Conservation (phyloP, 345 rosid species). For the Eucalyptus dawsonii region DNA sequence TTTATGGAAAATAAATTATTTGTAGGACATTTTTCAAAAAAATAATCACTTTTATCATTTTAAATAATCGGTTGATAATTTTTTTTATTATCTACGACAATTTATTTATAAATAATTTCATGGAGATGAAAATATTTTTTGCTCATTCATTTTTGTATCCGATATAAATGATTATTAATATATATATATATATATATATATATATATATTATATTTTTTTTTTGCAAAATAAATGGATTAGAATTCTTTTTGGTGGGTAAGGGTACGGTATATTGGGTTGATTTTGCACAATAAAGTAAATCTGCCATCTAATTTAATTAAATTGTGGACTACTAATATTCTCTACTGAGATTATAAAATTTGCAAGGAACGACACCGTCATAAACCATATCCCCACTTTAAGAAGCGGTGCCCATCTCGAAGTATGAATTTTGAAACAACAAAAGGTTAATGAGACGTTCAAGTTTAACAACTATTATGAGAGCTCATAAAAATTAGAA, state of each 20-base stretch:
- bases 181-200: too few species aligned
- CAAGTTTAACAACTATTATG: not conserved
- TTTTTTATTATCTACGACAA: too few species aligned
- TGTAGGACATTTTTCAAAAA: too few species aligned
- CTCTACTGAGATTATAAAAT: not conserved
- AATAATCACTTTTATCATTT: too few species aligned
- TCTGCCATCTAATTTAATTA: not conserved
- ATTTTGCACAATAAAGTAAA: not conserved
- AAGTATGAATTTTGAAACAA: not conserved
- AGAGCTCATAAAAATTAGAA: not conserved
- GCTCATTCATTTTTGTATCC: too few species aligned
- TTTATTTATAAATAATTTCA: too few species aligned
- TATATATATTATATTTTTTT: too few species aligned
- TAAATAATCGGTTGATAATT: too few species aligned
- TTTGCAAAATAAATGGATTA: not conserved
- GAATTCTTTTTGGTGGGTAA: not conserved
- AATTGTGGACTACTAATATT: not conserved
- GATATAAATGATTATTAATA: too few species aligned
- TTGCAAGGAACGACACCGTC: not conserved
- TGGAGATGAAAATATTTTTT: too few species aligned
- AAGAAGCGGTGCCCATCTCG: not conserved
- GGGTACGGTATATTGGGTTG: not conserved
- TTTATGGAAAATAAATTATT: not conserved
- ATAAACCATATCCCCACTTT: not conserved
- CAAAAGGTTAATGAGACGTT: not conserved